Base-by-base conservation (phyloP, 2,329 filamentous ascomycete species). In the Hymenoscyphus infarciens region DNA sequence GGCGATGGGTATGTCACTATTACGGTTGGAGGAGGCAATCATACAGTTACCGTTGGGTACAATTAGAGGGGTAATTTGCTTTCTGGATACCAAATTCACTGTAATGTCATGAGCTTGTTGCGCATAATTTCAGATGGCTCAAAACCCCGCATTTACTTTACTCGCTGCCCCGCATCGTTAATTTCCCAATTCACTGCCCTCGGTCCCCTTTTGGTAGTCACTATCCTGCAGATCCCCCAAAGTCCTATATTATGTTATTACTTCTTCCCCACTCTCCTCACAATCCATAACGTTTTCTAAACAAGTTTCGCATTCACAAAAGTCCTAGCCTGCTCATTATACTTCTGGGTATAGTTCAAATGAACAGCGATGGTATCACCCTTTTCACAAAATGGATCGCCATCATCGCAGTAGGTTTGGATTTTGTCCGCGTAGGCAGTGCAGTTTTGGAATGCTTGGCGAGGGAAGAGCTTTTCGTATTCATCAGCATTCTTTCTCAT, bases 301-400 rank as follows among this genome's bases (percentile, higher is more conserved):
- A 19, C 10, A 22, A 49, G n/a, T 38, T 57, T 57, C 7, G 55
- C 15, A 22, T 38, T 39, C 19, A 57, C 33, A 39, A 57, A 57
- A 15, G 62, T 22, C 25, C 53, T 61, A 7, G 63, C 65, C 39
- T 62, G 27, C 5, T 27, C 39, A 15, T 62, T 61, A 61, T 61
- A 67, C n/a, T 60, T 60, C n/a, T 64, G 22, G 33, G 64, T 61
- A 29, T 67, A 67, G 22, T 49, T 52, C 6, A 63, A 11, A 31
- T 68, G 66, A 19, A 64, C 62, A 15, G 55, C 39, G 8, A 63
- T 52, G 22, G 61, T 65, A 6, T 35, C 60, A 22, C 65, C 67
- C 29, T 56, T 63, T 38, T 66, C 67, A 22, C 67, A 68, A 55
- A 68, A 68, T 27, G 45, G n/a, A 27, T 68, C 67, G 4, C 61